Evolutionary conservation across 306 rosid genomes (phyloP), one percentile per base, ranked within the genome.

Genomic region (Cucumis hystrix): DNA sequence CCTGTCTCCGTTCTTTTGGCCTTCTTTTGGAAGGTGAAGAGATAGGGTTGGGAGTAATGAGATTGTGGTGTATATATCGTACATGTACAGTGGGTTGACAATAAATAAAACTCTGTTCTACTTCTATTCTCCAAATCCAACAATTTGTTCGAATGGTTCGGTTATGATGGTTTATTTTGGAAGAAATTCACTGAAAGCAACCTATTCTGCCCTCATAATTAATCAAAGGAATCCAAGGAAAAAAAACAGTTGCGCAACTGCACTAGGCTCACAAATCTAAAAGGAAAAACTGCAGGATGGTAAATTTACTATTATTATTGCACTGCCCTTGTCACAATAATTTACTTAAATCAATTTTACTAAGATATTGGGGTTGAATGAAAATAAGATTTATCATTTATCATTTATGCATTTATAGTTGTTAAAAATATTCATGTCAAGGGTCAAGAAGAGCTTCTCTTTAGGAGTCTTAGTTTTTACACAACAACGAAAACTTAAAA

Each of bases 401-500:
- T 23, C 20, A 55, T 21, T 69, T 69, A 21, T 23, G 39, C 57
- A 21, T 33, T 43, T 69, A 12, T 40, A 23, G 12, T 8, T 62
- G 68, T 20, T 7, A 69, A 47, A 13, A 49, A 10, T 49, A 18
- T 52, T 51, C 17, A 49, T 71, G 76, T 15, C 76, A 47, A 71
- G 43, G 13, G 76, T 71, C 23, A 15, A 71, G 41, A 23, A 25
- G 23, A 72, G 76, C 45, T 28, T 49, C 76, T 70, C 45, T 72
- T 6, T 16, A 23, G 20, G 43, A 71, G 15, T 71, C 60, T 6
- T 70, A 11, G 74, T 37, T 45, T 43, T 21, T 69, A 43, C 57
- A 21, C 75, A 72, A 58, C 54, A 52, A 78, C 75, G 75, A 83
- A 83, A 79, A 35, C 37, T 78, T 64, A 65, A 77, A 79, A 79